phyloP scores from a whole-genome alignment of 116 monocot genomes.

The Posidonia oceanica region DNA sequence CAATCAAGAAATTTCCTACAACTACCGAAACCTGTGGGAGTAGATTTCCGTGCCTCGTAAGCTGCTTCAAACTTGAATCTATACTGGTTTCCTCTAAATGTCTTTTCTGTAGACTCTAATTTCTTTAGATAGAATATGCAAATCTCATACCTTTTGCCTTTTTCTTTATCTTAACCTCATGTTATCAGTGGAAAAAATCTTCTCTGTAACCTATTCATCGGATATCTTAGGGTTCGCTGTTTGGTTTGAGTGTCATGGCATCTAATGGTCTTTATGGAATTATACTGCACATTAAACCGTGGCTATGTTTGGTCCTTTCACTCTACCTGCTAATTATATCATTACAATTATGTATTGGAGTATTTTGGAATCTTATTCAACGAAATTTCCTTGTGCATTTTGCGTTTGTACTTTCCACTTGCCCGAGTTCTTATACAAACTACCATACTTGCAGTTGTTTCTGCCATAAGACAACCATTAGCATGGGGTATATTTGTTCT shows the following conservation, averaged over 20 bases:
- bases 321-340: too few relatives aligned
- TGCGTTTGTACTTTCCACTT: not conserved
- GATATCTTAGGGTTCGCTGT: too few relatives aligned
- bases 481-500: constrained; percentile 92
- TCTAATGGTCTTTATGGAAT: too few relatives aligned
- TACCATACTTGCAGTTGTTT: constrained; percentile 52
- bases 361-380: not conserved
- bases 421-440: not conserved
- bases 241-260: too few relatives aligned
- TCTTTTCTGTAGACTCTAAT: constrained; percentile 2
- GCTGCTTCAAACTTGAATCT: constrained; percentile 14
- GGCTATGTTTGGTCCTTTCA: too few relatives aligned
- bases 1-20: constrained; percentile 87
- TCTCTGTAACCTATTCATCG: too few relatives aligned
- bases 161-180: too few relatives aligned
- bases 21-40: constrained; percentile 85
- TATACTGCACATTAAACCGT: too few relatives aligned
- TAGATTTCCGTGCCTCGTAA: constrained; percentile 99
- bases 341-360: too few relatives aligned
- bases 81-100: not conserved
- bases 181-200: too few relatives aligned
- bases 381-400: not conserved
- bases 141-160: too few relatives aligned
- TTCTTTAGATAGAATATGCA: not conserved
- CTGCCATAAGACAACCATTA: constrained; percentile 96